phyloP scores from a whole-genome alignment of 2,329 filamentous ascomycete genomes.

The Fusarium coffeatum region DNA sequence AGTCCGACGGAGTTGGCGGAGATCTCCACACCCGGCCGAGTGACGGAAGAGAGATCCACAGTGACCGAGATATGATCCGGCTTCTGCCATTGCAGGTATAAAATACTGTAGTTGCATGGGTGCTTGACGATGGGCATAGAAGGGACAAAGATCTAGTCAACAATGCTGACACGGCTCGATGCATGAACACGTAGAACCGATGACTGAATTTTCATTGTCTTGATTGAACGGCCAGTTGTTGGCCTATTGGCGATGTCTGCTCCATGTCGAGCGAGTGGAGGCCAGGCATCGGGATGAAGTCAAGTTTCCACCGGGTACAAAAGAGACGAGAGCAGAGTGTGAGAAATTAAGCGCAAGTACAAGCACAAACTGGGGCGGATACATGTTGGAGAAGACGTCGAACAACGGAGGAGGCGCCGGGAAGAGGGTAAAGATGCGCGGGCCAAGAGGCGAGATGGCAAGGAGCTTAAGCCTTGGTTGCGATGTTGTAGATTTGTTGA shows the following conservation, averaged over 20 bases:
- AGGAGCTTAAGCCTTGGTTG: slow-evolving; percentile 6
- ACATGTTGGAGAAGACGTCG: slow-evolving; percentile 26
- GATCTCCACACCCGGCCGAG: slow-evolving; percentile 41
- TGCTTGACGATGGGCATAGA: background rate
- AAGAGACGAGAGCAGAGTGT: slow-evolving; percentile 2
- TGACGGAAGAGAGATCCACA: slow-evolving; percentile 21
- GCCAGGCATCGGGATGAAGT: slow-evolving; percentile 6
- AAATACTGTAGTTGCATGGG: background rate
- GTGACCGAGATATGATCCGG: slow-evolving; percentile 4
- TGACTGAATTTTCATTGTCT: background rate
- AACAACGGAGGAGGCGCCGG: slow-evolving; percentile 37
- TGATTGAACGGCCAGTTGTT: slow-evolving; percentile 2
- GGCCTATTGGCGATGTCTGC: slow-evolving; percentile 1
- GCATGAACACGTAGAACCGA: background rate
- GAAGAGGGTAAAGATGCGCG: slow-evolving; percentile 40
- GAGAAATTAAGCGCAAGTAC: background rate
- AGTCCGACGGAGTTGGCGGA: slow-evolving; percentile 14
- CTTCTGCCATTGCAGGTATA: background rate
- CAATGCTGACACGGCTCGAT: background rate
- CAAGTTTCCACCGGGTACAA: slow-evolving; percentile 31
- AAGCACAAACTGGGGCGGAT: slow-evolving; percentile 8
- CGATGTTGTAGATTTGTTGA: slow-evolving; percentile 40
- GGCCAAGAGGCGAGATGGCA: slow-evolving; percentile 39
- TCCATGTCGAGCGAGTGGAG: slow-evolving; percentile 9
- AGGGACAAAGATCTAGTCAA: background rate